A percentile compares a stretch with the other conserved stretches of the same genome.
Conservation (phyloP, 768 basidiomycete species). For the Mycena crocata region DNA sequence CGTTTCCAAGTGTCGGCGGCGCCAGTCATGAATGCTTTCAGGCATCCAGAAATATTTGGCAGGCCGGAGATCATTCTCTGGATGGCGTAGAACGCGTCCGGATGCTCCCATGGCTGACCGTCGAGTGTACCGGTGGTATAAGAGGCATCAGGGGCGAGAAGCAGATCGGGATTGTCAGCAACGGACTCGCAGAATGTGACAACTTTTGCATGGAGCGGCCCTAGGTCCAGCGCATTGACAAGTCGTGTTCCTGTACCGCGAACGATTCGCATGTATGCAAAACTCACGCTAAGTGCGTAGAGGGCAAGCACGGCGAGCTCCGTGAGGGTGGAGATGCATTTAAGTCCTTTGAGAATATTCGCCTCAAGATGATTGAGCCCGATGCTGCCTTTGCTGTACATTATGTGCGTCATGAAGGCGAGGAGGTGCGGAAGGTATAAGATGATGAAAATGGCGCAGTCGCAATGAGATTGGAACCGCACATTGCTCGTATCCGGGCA, state of each 20-base stretch:
- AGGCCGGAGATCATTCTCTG: constrained; percentile 22
- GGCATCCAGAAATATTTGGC: constrained; percentile 31
- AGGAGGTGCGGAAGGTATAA: constrained; percentile 36
- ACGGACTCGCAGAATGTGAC: constrained; percentile 24
- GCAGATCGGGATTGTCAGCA: constrained; percentile 34
- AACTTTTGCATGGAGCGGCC: background rate
- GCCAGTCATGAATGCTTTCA: constrained; percentile 42
- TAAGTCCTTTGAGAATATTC: constrained; percentile 41
- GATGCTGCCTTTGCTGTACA: constrained; percentile 42
- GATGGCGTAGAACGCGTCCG: constrained; percentile 34
- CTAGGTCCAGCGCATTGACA: constrained; percentile 1
- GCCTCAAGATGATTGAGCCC: constrained; percentile 50
- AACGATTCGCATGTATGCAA: constrained; percentile 1
- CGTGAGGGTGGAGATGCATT: constrained; percentile 40
- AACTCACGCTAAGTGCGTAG: constrained; percentile 7
- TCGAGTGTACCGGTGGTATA: constrained; percentile 36
- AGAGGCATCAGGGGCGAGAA: constrained; percentile 33
- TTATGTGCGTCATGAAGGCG: constrained; percentile 42
- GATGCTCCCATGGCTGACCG: constrained; percentile 40
- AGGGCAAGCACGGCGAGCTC: constrained; percentile 13
- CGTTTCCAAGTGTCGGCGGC: constrained; percentile 41
- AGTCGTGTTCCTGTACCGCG: background rate
- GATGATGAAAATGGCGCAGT: constrained; percentile 42
- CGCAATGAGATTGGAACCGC: constrained; percentile 46
- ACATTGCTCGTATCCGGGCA: constrained; percentile 48